Evolutionary conservation across 768 basidiomycete genomes (phyloP).

Genomic region (Boletus speciosus): DNA sequence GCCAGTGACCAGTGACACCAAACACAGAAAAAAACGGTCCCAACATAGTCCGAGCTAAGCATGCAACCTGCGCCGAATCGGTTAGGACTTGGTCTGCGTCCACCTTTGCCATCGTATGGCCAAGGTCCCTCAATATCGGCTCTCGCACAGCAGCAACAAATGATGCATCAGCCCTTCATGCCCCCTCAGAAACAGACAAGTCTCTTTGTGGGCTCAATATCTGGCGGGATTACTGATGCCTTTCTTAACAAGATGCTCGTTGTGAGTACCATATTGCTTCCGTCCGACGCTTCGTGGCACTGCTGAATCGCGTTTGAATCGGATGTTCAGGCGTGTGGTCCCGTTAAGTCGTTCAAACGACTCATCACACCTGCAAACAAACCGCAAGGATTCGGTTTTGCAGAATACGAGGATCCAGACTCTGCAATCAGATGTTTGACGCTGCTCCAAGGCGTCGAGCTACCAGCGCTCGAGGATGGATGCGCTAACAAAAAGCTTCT

Average conservation of each 20-base stretch:
- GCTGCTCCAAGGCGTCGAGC: constrained; percentile 58
- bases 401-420: constrained; percentile 92
- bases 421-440: constrained; percentile 75
- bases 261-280: constrained; percentile 42
- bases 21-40: background rate
- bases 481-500: constrained; percentile 61
- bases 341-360: constrained; percentile 86
- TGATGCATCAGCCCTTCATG: constrained; percentile 55
- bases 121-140: constrained; percentile 91
- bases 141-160: constrained; percentile 81
- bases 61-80: constrained; percentile 74
- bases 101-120: constrained; percentile 81
- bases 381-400: constrained; percentile 96
- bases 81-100: constrained; percentile 85
- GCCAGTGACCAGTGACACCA: background rate
- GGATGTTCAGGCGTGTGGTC: constrained; percentile 76
- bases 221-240: constrained; percentile 82
- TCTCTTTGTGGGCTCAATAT: constrained; percentile 93
- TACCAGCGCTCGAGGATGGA: constrained; percentile 60
- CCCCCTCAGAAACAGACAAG: constrained; percentile 73
- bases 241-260: constrained; percentile 76
- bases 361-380: constrained; percentile 90
- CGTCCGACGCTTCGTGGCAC: background rate
- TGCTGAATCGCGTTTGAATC: background rate
- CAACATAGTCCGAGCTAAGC: constrained; percentile 5